Conservation (phyloP, 345 rosid genomes). For the Bruguiera sexangula region DNA sequence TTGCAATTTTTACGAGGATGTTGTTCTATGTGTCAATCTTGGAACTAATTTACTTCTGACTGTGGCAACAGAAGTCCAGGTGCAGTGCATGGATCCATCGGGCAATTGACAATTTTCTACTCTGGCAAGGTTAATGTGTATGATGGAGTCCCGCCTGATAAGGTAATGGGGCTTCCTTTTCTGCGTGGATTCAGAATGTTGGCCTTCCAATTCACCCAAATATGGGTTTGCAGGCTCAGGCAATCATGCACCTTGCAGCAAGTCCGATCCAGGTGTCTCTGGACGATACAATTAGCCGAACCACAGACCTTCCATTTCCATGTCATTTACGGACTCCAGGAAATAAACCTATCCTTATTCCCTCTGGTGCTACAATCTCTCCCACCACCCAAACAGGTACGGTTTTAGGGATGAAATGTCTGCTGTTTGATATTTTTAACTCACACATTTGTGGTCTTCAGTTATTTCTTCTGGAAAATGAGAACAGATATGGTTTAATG, state of each 20-base stretch:
- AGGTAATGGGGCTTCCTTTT: slow-evolving; percentile 56
- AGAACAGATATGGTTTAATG: background rate
- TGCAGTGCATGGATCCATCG: slow-evolving; percentile 38
- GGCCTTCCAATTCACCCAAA: slow-evolving; percentile 39
- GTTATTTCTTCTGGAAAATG: background rate
- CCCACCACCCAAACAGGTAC: slow-evolving; percentile 55
- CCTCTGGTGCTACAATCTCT: slow-evolving; percentile 38
- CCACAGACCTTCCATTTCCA: slow-evolving; percentile 34
- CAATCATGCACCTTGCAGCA: slow-evolving; percentile 82
- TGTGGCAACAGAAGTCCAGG: slow-evolving; percentile 47
- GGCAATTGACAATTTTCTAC: slow-evolving; percentile 92
- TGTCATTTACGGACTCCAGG: slow-evolving; percentile 32
- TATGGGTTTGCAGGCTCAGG: slow-evolving; percentile 71
- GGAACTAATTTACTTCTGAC: slow-evolving; percentile 11
- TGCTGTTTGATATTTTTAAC: slow-evolving; percentile 1
- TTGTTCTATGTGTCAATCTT: slow-evolving; percentile 7
- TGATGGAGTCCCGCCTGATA: slow-evolving; percentile 73
- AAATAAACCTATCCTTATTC: slow-evolving; percentile 30
- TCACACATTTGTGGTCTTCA: background rate
- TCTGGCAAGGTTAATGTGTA: slow-evolving; percentile 88
- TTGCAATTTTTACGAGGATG: no score
- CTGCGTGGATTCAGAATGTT: slow-evolving; percentile 35
- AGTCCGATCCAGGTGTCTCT: slow-evolving; percentile 51
- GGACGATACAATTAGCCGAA: slow-evolving; percentile 38
- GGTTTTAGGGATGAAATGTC: slow-evolving; percentile 23